These are phyloP conservation scores for Isoetes taiwanensis DNA, from an alignment of 75 land plant species.

Conservation along the genomic window DNA sequence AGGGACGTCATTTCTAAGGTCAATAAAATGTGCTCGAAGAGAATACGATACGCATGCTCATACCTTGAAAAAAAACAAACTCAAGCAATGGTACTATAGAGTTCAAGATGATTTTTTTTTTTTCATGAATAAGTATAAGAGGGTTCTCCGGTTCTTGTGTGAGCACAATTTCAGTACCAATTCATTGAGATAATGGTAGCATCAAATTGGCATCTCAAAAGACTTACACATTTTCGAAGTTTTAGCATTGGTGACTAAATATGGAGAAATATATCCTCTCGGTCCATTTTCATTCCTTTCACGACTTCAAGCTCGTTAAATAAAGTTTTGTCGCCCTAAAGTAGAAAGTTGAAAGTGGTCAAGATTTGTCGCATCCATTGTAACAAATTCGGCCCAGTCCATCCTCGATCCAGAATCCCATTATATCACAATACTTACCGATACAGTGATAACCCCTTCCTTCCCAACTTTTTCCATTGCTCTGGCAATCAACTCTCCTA, in stretches of 20 bases:
- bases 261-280: conserved; percentile 77
- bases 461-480: conserved; percentile 95
- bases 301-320: conserved; percentile 77
- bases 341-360: background rate
- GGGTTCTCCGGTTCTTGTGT: conserved; percentile 81
- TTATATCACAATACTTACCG: too few species aligned
- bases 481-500: conserved; percentile 74
- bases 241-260: conserved; percentile 55
- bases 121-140: conserved; percentile 70
- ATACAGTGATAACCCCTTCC: conserved; percentile 81
- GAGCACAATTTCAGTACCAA: background rate
- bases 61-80: conserved; percentile 43
- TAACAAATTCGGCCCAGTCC: too few species aligned
- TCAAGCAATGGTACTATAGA: conserved; percentile 61
- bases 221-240: conserved; percentile 79
- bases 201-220: background rate
- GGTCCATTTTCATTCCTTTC: conserved; percentile 86
- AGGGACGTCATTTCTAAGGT: too few species aligned
- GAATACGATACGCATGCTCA: too few species aligned
- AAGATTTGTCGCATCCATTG: background rate
- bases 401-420: too few species aligned
- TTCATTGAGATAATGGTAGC: background rate
- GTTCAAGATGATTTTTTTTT: conserved; percentile 50
- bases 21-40: too few species aligned
- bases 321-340: conserved; percentile 76